Evolutionary conservation across 805 yeast species (phyloP).

Genomic region (Pichia nakasei): DNA sequence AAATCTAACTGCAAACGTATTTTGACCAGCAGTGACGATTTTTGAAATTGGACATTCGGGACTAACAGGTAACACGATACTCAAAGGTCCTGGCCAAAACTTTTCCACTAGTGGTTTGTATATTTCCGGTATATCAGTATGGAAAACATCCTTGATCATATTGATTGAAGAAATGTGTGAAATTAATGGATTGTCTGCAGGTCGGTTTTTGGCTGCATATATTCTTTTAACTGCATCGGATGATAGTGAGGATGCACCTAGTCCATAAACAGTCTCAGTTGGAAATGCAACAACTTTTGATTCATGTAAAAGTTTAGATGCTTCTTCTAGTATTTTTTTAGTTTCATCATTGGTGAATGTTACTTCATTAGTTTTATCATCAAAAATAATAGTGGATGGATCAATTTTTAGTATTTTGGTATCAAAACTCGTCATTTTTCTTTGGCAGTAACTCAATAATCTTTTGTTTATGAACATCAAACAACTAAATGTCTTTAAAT

Average conservation of each 20-base stretch:
- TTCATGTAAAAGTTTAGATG: conserved; percentile 45
- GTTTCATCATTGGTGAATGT: conserved; percentile 46
- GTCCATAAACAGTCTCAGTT: conserved; percentile 94
- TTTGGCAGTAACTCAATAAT: not conserved
- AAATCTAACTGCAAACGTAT: conserved; percentile 86
- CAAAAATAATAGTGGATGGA: conserved; percentile 42
- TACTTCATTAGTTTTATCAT: conserved; percentile 25
- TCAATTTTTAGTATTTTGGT: conserved; percentile 49
- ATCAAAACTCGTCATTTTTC: conserved; percentile 7
- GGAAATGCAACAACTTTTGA: conserved; percentile 81
- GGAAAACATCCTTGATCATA: conserved; percentile 57
- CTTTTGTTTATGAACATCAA: not conserved
- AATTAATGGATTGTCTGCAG: conserved; percentile 91
- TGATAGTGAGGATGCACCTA: conserved; percentile 78
- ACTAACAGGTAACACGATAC: conserved; percentile 66
- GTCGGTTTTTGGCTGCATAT: conserved; percentile 84
- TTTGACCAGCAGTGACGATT: conserved; percentile 77
- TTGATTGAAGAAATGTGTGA: conserved; percentile 75
- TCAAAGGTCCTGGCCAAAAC: conserved; percentile 96
- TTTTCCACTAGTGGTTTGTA: conserved; percentile 55
- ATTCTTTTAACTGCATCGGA: conserved; percentile 70
- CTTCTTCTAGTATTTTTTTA: conserved; percentile 39
- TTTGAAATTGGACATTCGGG: conserved; percentile 47
- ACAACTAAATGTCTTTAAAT: no score
- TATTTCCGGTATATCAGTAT: conserved; percentile 53